phyloP scores from a whole-genome alignment of 805 yeast genomes.

The Isabelozyma gotoi region DNA sequence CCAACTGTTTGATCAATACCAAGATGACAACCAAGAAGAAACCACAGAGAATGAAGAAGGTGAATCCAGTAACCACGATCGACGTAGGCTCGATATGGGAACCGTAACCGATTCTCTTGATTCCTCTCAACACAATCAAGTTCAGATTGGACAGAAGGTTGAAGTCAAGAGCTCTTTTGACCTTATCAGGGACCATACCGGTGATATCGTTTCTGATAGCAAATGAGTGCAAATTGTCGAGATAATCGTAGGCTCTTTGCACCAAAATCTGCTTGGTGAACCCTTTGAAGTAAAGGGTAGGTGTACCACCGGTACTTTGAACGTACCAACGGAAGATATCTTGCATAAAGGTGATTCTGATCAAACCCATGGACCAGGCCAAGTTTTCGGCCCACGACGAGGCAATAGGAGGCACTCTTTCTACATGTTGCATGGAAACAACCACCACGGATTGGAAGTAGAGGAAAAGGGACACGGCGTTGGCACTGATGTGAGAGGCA shows the following conservation, averaged over 20 bases:
- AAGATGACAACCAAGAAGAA: conserved; percentile 66
- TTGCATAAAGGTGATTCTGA: conserved; percentile 79
- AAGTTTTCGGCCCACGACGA: conserved; percentile 88
- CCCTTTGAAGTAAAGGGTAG: conserved; percentile 63
- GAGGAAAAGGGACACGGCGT: conserved; percentile 76
- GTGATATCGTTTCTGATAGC: conserved; percentile 7
- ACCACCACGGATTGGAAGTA: conserved; percentile 89
- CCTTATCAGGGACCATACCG: conserved; percentile 2
- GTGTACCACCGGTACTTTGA: conserved; percentile 86
- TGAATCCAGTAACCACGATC: conserved; percentile 82
- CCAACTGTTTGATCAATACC: conserved; percentile 49
- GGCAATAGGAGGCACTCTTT: conserved; percentile 88
- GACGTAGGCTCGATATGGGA: conserved; percentile 81
- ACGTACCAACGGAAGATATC: conserved; percentile 80
- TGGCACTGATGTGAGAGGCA: conserved; percentile 86
- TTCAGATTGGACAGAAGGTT: conserved; percentile 52
- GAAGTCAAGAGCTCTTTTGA: conserved; percentile 31
- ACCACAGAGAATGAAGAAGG: conserved; percentile 78
- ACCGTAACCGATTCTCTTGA: conserved; percentile 75
- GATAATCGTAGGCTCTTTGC: conserved; percentile 56
- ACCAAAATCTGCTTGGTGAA: conserved; percentile 67
- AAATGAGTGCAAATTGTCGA: conserved; percentile 21
- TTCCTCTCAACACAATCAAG: conserved; percentile 79
- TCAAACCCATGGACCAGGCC: conserved; percentile 94
- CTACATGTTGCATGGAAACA: conserved; percentile 81